Evolutionary conservation across 176 grass and related monocot species (phyloP).

Genomic region (Tuctoria greenei): DNA sequence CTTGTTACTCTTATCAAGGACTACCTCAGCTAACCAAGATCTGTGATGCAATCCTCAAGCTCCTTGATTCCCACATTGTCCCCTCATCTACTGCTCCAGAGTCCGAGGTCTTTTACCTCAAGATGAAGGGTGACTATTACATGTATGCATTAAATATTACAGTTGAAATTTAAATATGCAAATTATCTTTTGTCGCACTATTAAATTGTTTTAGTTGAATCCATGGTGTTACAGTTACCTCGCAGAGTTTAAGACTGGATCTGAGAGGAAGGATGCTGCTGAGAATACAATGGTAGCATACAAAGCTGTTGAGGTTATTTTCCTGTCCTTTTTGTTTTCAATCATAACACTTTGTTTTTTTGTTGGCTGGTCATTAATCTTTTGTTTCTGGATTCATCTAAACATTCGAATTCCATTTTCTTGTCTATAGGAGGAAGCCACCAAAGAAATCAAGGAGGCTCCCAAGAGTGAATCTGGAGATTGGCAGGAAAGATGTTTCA

Average conservation of each 20-base stretch:
- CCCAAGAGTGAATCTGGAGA: constrained; percentile 40
- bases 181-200: background rate
- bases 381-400: background rate
- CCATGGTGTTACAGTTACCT: constrained; percentile 39
- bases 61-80: constrained; percentile 49
- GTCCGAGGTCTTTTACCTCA: constrained; percentile 59
- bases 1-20: constrained; percentile 44
- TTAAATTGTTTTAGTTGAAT: constrained; percentile 9
- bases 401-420: background rate
- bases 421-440: constrained; percentile 40
- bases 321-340: background rate
- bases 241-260: constrained; percentile 45
- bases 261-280: constrained; percentile 54
- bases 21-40: constrained; percentile 45
- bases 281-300: constrained; percentile 57
- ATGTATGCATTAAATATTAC: constrained; percentile 17
- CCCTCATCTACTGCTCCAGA: constrained; percentile 35
- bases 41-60: constrained; percentile 53
- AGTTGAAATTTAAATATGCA: background rate
- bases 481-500: constrained; percentile 25
- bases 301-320: constrained; percentile 49
- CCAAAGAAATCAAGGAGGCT: constrained; percentile 49
- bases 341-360: background rate
- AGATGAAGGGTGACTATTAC: constrained; percentile 52
- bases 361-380: background rate